Base-by-base conservation (phyloP, 306 rosid genomes). In the Acmispon strigosus region DNA sequence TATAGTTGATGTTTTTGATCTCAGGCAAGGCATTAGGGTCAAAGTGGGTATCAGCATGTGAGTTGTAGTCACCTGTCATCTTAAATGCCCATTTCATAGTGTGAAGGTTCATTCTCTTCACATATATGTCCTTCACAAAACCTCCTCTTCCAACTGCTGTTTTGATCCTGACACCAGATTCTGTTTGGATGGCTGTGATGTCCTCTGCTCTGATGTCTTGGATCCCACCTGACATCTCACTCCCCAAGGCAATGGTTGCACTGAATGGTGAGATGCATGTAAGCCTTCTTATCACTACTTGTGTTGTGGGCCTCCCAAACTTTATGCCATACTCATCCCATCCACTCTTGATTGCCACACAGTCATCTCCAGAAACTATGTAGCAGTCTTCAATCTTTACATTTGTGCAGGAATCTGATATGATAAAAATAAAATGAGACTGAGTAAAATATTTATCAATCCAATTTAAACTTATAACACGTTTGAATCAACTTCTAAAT, bases 271-370 rank as follows among this genome's bases (percentile, higher is more conserved):
- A 91, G 45, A 87, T 85, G 80, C 97, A 89, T 32, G 93, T 89
- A 43, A 91, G 70, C 52, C 96, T 74, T 62, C 96, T 76, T 48
- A 89, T 89, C 4, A 85, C 59, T 18, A 91, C 86, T 22, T 87
- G 93, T 60, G 84, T 89, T 0, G 96, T 89, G 1, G 96, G 97
- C 91, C 78, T 29, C 4, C 91, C 96, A 18, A 78, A 87, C 2
- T 86, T 83, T 43, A 89, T 89, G 55, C 97, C 97, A 42, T 91
- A 89, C 80, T 91, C 85, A 20, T 91, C 97, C 97, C 96, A 91
- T 20, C 97, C 97, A 53, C 96, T 89, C 85, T 91, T 91, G 0
- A 91, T 90, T 0, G 97, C 93, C 3, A 91, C 86, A 69, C 97
- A 91, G 52, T 91, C 97, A 72, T 91, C 97, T 32, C 93, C 96